Evolutionary conservation across 2,329 filamentous ascomycete species (phyloP).

Genomic region (Verticillium isaacii): DNA sequence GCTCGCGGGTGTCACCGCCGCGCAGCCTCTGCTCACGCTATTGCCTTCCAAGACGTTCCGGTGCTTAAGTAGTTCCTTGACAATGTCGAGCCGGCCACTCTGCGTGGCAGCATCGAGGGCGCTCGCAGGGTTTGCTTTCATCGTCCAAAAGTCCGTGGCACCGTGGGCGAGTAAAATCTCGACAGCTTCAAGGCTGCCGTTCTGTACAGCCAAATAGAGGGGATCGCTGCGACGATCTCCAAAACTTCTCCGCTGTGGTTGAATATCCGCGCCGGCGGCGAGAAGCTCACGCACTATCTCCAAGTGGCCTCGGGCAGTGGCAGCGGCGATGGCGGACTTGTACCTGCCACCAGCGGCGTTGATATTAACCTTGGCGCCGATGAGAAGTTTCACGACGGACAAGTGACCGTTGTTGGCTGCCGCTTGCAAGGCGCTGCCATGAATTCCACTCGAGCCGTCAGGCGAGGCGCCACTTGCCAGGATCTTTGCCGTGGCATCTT

Average conservation of each 20-base stretch:
- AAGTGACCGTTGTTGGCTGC: background rate
- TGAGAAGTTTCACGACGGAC: background rate
- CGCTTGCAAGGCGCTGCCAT: background rate
- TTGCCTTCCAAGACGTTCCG: background rate
- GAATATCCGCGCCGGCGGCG: background rate
- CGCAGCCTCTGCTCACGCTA: too few relatives aligned
- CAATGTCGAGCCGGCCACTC: background rate
- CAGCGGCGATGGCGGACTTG: background rate
- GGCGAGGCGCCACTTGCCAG: background rate
- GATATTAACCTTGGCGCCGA: background rate
- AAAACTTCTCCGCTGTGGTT: background rate
- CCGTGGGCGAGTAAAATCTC: background rate
- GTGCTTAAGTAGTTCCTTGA: background rate
- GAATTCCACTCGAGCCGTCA: background rate
- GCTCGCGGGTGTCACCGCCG: background rate
- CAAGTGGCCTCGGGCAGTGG: background rate
- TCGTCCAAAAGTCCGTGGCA: background rate
- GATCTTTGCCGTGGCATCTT: background rate
- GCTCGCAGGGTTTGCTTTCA: background rate
- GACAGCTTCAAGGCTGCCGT: background rate
- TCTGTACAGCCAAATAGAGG: background rate
- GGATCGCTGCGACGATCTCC: background rate
- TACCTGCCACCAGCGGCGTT: background rate
- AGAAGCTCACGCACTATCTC: background rate
- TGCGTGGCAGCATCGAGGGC: background rate